Evolutionary conservation across 2,329 filamentous ascomycete species (phyloP), one percentile per base, ranked within the genome.

Genomic region (Exserohilum rostratum): DNA sequence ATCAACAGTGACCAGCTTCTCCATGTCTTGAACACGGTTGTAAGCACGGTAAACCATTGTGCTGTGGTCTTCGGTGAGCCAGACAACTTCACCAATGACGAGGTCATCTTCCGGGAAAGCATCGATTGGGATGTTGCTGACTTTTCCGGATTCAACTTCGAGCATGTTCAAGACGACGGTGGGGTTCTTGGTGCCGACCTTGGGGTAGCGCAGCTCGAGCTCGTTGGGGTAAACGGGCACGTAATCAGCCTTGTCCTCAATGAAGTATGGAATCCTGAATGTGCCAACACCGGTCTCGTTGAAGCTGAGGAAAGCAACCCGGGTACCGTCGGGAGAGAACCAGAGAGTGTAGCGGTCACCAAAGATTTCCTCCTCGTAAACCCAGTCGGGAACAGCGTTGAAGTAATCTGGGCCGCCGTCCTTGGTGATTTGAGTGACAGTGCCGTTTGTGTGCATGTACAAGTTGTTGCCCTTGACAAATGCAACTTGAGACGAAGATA

Each of bases 381-480:
- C 83, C 83, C 86, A 89, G 64, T 88, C 86, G 0, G 86, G 86
- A 1, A 88, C 80, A 4, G 79, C 86, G 15, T 61, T 83, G 75
- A 88, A 90, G 61, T 82, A 74, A 66, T 88, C 84, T 0, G 84
- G 82, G 0, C 84, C 80, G 10, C 86, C 86, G 60, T 88, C 80
- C 0, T 74, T 72, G 11, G 86, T 89, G 56, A 88, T 81, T 44
- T 84, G 85, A 2, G 78, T 79, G 12, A 85, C 75, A 3, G 79
- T 77, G 25, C 84, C 84, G 45, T 83, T 78, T 55, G 77, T 77
- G 77, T 81, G 83, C 48, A 89, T 69, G 71, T 82, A 89, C 1
- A 90, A 72, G 65, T 90, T 82, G 70, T 90, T 90, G 37, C 78
- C 85, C 38, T 85, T 83, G 13, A 90, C 87, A 66, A 89, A 90